Evolutionary conservation across 441 rosid species (phyloP).

Genomic region (Erysimum pusillum): DNA sequence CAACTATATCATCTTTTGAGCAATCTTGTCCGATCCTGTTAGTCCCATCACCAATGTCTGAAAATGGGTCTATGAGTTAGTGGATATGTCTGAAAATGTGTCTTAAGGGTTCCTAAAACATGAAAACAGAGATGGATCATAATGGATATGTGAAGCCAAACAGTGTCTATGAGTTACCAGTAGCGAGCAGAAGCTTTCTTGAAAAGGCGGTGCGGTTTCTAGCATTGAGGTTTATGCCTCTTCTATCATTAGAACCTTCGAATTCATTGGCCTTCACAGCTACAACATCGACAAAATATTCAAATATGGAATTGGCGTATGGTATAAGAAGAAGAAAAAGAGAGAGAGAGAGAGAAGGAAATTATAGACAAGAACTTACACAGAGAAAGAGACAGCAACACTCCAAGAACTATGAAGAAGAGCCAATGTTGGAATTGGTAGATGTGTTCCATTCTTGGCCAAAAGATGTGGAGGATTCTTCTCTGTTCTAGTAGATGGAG

Average conservation of each 20-base stretch:
- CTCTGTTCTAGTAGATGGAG: constrained; percentile 15
- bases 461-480: constrained; percentile 39
- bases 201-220: constrained; percentile 24
- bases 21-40: constrained; percentile 59
- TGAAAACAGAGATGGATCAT: constrained; percentile 7
- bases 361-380: constrained; percentile 36
- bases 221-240: neutral
- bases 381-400: constrained; percentile 33
- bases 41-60: constrained; percentile 50
- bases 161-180: constrained; percentile 19
- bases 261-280: constrained; percentile 32
- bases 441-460: constrained; percentile 36
- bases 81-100: neutral
- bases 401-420: constrained; percentile 35
- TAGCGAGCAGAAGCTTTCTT: constrained; percentile 43
- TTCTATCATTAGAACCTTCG: constrained; percentile 11
- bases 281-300: constrained; percentile 7
- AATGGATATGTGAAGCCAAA: neutral
- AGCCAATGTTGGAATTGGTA: constrained; percentile 35
- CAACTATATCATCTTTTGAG: constrained; percentile 58
- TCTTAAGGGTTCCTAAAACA: constrained; percentile 2
- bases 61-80: constrained; percentile 2
- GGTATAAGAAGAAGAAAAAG: neutral
- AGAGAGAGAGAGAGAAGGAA: neutral
- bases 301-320: constrained; percentile 9